Conservation (phyloP, 495 filamentous ascomycete species). For the Aspergillus haitiensis region DNA sequence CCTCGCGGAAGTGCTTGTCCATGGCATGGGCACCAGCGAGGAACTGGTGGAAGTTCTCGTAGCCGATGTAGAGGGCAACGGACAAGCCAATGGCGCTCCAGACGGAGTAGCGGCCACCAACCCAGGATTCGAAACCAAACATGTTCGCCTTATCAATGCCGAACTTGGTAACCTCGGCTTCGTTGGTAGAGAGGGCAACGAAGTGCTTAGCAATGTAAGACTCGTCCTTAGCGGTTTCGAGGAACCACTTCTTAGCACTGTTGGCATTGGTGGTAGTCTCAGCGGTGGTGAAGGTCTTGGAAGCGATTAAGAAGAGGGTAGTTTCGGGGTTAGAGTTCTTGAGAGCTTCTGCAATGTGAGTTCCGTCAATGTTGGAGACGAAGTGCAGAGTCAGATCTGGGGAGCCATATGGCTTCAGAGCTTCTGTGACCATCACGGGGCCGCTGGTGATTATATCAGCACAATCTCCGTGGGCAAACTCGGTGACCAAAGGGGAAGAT, state of each 20-base stretch:
- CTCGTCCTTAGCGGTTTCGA: conserved; percentile 76
- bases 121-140: conserved; percentile 98
- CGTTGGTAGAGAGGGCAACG: conserved; percentile 96
- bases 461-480: not conserved
- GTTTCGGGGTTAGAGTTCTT: conserved; percentile 89
- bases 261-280: conserved; percentile 97
- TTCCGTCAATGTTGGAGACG: conserved; percentile 98
- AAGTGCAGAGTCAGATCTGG: conserved; percentile 88
- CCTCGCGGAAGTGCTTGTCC: conserved; percentile 94
- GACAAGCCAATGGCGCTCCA: conserved; percentile 98
- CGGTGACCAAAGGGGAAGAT: not conserved
- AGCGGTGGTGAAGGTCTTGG: conserved; percentile 98
- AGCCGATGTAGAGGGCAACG: conserved; percentile 91
- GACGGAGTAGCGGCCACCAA: conserved; percentile 95
- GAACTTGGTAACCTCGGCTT: conserved; percentile 92
- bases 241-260: conserved; percentile 95
- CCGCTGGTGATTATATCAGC: conserved; percentile 60
- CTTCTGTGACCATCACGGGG: conserved; percentile 97
- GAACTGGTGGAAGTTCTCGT: conserved; percentile 96
- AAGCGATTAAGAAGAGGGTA: conserved; percentile 94
- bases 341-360: conserved; percentile 93
- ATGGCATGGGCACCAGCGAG: conserved; percentile 92
- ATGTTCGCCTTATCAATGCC: conserved; percentile 98
- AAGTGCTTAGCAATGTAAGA: conserved; percentile 93
- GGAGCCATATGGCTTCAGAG: conserved; percentile 89